A percentile compares a stretch with the other conserved stretches of the same genome.
Evolutionary conservation across 2,329 filamentous ascomycete species (phyloP).

Genomic region (Hypoxylon sp.): DNA sequence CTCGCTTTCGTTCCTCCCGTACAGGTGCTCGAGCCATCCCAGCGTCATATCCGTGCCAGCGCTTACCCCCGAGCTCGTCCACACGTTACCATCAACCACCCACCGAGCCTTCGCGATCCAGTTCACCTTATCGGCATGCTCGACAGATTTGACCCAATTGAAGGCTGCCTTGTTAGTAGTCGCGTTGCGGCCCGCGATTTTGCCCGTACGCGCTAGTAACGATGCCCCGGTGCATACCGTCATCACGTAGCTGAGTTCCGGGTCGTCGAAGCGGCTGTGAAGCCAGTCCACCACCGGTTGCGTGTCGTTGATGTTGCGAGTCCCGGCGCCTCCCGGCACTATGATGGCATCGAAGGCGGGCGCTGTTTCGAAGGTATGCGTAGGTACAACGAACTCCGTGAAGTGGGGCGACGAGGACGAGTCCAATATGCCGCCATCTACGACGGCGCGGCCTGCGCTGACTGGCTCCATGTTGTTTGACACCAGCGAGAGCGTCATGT

Average conservation of each 20-base stretch:
- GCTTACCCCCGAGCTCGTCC: constrained; percentile 48
- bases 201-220: constrained; percentile 46
- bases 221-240: constrained; percentile 46
- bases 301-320: constrained; percentile 34
- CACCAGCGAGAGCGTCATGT: constrained; percentile 49
- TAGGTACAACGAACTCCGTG: constrained; percentile 44
- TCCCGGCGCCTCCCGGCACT: constrained; percentile 47
- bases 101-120: constrained; percentile 48
- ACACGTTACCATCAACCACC: constrained; percentile 47
- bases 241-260: constrained; percentile 39
- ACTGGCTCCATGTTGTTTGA: constrained; percentile 45
- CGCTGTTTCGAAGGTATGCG: constrained; percentile 46
- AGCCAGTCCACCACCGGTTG: constrained; percentile 49
- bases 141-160: constrained; percentile 40
- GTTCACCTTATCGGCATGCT: constrained; percentile 36
- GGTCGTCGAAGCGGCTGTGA: constrained; percentile 28
- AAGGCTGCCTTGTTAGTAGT: constrained; percentile 48
- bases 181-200: constrained; percentile 38
- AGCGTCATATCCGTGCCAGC: constrained; percentile 47
- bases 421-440: constrained; percentile 41
- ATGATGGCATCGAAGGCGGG: constrained; percentile 47
- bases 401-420: constrained; percentile 36
- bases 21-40: constrained; percentile 34
- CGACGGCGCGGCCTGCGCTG: constrained; percentile 43
- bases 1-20: constrained; percentile 43